Evolutionary conservation across 371 early-diverging fungal genomes (phyloP).

Genomic region (Saksenaea vasiformis): DNA sequence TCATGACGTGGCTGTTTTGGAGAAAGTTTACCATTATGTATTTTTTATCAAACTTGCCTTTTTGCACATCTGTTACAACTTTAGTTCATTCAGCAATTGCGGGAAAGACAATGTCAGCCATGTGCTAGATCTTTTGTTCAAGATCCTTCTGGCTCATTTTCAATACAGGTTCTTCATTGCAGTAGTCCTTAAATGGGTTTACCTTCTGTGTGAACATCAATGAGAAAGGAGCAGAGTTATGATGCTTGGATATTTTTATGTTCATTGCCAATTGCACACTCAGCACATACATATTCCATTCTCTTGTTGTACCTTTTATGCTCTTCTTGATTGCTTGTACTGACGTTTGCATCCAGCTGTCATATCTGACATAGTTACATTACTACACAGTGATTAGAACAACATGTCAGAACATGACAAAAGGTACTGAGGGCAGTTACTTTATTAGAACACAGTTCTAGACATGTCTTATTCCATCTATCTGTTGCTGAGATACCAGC

Average conservation of each 20-base stretch:
- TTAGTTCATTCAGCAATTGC: conserved; percentile 21
- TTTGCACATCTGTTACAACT: not conserved
- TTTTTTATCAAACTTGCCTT: conserved; percentile 12
- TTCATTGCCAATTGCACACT: conserved; percentile 13
- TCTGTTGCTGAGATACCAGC: no score
- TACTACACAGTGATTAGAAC: no score
- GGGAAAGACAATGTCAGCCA: conserved; percentile 22
- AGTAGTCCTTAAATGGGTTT: conserved; percentile 22
- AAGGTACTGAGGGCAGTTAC: no score
- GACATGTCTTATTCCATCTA: no score
- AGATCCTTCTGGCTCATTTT: conserved; percentile 7
- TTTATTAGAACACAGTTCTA: no score
- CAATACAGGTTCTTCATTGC: not conserved
- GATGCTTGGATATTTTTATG: not conserved
- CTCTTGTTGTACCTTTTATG: conserved; percentile 9
- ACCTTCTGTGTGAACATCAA: conserved; percentile 22
- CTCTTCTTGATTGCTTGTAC: conserved; percentile 13
- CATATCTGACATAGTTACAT: no score
- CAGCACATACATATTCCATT: conserved; percentile 24
- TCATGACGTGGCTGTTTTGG: conserved; percentile 4
- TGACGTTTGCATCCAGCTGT: conserved; percentile 17
- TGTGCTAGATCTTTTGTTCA: conserved; percentile 10
- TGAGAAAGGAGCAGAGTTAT: conserved; percentile 5
- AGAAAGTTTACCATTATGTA: conserved; percentile 10
- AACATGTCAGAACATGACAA: no score